A percentile compares a stretch with the other conserved stretches of the same genome.
These are phyloP conservation scores for Boeremia lycopersici DNA, from an alignment of 2,329 filamentous ascomycete genomes.

Conservation along the genomic window DNA sequence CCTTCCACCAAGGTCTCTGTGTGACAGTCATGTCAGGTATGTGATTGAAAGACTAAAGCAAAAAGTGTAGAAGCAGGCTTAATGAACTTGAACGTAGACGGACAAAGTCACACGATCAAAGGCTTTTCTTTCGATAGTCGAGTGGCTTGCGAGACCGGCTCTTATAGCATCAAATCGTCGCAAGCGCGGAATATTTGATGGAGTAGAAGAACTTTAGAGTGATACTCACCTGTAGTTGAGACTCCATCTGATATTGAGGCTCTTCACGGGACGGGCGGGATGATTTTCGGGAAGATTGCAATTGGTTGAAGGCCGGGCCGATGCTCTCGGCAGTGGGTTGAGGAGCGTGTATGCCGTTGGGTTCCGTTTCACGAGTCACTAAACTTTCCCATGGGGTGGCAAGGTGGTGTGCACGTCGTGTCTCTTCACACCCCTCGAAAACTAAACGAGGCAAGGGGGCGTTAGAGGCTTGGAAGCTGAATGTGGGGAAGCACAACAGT, in stretches of 20 bases:
- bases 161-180: slow-evolving; percentile 7
- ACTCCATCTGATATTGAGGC: slow-evolving; percentile 17
- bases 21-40: slow-evolving; percentile 37
- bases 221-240: slow-evolving; percentile 15
- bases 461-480: slow-evolving; percentile 16
- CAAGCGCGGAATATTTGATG: not conserved
- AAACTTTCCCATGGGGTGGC: slow-evolving; percentile 19
- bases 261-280: slow-evolving; percentile 4
- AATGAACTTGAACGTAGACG: slow-evolving; percentile 8
- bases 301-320: slow-evolving; percentile 26
- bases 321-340: slow-evolving; percentile 2
- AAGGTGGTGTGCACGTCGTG: slow-evolving; percentile 10
- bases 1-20: slow-evolving; percentile 62
- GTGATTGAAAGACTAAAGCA: not conserved
- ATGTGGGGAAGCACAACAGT: slow-evolving; percentile 15
- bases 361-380: slow-evolving; percentile 3
- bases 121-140: slow-evolving; percentile 8
- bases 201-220: slow-evolving; percentile 2
- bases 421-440: slow-evolving; percentile 6
- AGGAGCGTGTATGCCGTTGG: slow-evolving; percentile 1
- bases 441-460: slow-evolving; percentile 18
- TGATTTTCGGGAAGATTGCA: slow-evolving; percentile 17
- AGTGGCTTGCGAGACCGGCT: slow-evolving; percentile 12
- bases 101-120: slow-evolving; percentile 16
- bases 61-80: slow-evolving; percentile 2